Percentiles rank a stretch among this genome's conserved stretches.
These are phyloP conservation scores for Pyrenochaeta sp. DNA, from an alignment of 2,329 filamentous ascomycete genomes.

Conservation along the genomic window DNA sequence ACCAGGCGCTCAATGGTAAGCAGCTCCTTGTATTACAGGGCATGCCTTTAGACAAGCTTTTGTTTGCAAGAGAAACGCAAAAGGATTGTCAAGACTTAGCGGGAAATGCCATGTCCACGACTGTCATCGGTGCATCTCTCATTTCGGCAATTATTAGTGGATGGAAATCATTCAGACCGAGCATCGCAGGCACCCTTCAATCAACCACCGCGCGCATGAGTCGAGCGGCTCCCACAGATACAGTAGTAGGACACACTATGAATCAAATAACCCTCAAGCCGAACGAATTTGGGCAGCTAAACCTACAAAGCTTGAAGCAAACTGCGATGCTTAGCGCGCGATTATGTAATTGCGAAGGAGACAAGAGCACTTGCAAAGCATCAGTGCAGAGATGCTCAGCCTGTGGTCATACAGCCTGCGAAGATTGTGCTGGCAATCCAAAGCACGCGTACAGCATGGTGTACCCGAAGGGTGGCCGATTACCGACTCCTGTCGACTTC, in stretches of 20 bases:
- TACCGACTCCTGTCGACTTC: conserved; percentile 54
- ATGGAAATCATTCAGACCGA: conserved; percentile 15
- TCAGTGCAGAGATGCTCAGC: conserved; percentile 58
- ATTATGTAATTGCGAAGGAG: conserved; percentile 67
- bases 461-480: conserved; percentile 33
- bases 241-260: not conserved
- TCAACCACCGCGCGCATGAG: no score
- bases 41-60: conserved; percentile 68
- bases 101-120: conserved; percentile 81
- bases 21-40: conserved; percentile 75
- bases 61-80: conserved; percentile 68
- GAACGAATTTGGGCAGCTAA: conserved; percentile 4
- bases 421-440: conserved; percentile 64
- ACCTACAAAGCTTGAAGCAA: conserved; percentile 18
- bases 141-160: conserved; percentile 64
- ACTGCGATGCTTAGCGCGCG: conserved; percentile 50
- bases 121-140: conserved; percentile 72
- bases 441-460: conserved; percentile 53
- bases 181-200: not conserved
- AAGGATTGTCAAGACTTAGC: conserved; percentile 72
- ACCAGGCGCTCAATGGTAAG: conserved; percentile 67
- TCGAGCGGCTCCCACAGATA: not conserved
- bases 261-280: not conserved
- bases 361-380: conserved; percentile 47
- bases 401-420: conserved; percentile 66